Evolutionary conservation across 116 monocot species (phyloP), one percentile per base, ranked within the genome.

Genomic region (Zostera marina): DNA sequence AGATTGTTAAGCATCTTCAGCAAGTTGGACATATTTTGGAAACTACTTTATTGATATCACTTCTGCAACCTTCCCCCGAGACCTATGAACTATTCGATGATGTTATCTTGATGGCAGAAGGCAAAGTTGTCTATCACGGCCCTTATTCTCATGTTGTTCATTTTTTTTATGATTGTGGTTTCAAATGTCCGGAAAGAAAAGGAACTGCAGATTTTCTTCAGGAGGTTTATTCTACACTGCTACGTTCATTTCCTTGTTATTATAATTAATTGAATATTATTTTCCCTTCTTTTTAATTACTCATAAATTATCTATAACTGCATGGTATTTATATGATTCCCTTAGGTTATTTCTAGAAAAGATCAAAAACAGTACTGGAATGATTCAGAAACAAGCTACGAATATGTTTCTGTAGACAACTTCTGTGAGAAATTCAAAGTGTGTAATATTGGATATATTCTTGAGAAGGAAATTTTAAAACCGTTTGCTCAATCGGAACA

Each of bases 51-150:
- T 40, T 87, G 24, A 68, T 87, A 56, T 87, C 87, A 43, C 74
- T 87, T 61, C 82, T 87, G 53, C 87, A 87, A 67, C 87, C 79
- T 9, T 76, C 81, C 60, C 87, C 86, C 1, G 81, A 87, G 67
- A 87, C 79, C 15, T 87, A 78, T 42, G 70, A 79, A 8, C 76
- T 87, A 2, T 87, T 87, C 44, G 86, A 87, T 71, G 86, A 87
- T 60, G 52, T 87, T 9, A 78, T 87, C 26, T 47, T 87, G 26
- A 73, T 87, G 76, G 75, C 73, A 60, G 81, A 81, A 62, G 81
- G 86, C 20, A 76, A 76, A 64, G 62, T 76, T 65, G 71, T 81
- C 9, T 87, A 81, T 22, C 79, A 87, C 23, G 86, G 81, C 12
- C 74, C 86, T 42, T 56, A 71, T 4, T 40, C 14, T 53, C n/a